Conservation (phyloP, 202 grass and related monocot genomes). For the Schoenoplectus triqueter region DNA sequence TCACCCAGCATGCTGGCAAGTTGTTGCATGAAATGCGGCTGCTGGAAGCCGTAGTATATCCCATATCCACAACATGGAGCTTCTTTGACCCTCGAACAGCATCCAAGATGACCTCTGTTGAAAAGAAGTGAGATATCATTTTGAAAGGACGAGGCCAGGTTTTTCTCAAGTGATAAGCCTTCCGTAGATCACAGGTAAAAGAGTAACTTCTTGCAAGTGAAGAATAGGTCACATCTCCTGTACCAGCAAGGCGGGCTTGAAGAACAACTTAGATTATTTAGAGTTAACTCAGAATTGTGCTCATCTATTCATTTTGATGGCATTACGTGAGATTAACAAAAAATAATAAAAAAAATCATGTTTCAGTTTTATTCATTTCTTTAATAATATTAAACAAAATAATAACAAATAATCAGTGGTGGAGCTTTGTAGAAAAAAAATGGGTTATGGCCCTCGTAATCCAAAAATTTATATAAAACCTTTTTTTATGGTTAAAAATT, state of each 20-base stretch:
- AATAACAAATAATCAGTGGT: too few species aligned
- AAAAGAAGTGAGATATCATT: constrained; percentile 52
- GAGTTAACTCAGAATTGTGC: too few species aligned
- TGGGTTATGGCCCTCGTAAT: too few species aligned
- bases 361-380: too few species aligned
- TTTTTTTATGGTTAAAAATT: too few species aligned
- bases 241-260: constrained; percentile 63
- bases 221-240: constrained; percentile 56
- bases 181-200: constrained; percentile 54
- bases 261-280: constrained; percentile 35
- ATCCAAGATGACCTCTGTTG: constrained; percentile 52
- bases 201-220: constrained; percentile 46
- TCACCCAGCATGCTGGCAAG: constrained; percentile 44
- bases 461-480: too few species aligned
- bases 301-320: too few species aligned
- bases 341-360: too few species aligned
- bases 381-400: too few species aligned
- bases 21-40: constrained; percentile 61
- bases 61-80: constrained; percentile 76
- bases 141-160: constrained; percentile 58
- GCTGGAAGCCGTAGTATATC: constrained; percentile 70
- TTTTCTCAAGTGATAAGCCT: constrained; percentile 46
- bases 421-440: too few species aligned
- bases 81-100: constrained; percentile 35
- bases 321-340: too few species aligned